These are phyloP conservation scores for Boechera stricta DNA, from an alignment of 345 rosid genomes.

Conservation along the genomic window DNA sequence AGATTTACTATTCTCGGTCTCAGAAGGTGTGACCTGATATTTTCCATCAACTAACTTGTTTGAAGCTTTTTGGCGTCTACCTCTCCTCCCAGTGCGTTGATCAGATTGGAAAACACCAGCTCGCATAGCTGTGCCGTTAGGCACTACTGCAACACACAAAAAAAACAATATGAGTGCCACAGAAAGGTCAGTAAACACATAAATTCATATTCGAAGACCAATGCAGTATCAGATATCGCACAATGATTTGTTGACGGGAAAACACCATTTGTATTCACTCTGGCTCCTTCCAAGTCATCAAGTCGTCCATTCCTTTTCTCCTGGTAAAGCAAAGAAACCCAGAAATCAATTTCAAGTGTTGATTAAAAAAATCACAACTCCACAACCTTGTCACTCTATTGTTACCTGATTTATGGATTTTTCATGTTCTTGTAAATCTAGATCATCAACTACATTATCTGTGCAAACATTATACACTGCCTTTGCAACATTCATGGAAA, in stretches of 20 bases:
- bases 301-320: constrained; percentile 52
- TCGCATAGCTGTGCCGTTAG: constrained; percentile 51
- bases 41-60: constrained; percentile 61
- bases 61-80: constrained; percentile 78
- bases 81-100: constrained; percentile 64
- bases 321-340: constrained; percentile 47
- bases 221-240: constrained; percentile 39
- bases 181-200: constrained; percentile 14
- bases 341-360: constrained; percentile 8
- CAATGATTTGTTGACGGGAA: constrained; percentile 40
- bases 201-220: not conserved
- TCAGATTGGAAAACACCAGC: constrained; percentile 58
- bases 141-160: constrained; percentile 45
- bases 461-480: constrained; percentile 41
- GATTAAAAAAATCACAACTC: constrained; percentile 7
- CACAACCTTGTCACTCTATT: constrained; percentile 10
- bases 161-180: constrained; percentile 23
- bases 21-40: constrained; percentile 49
- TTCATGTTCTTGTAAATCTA: constrained; percentile 34
- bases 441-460: constrained; percentile 48
- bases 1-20: constrained; percentile 56
- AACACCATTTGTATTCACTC: constrained; percentile 42
- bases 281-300: constrained; percentile 46
- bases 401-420: constrained; percentile 36
- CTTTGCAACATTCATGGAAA: constrained; percentile 48